Evolutionary conservation across 2,329 filamentous ascomycete genomes (phyloP).

Genomic region (Lachnellula hyalina): DNA sequence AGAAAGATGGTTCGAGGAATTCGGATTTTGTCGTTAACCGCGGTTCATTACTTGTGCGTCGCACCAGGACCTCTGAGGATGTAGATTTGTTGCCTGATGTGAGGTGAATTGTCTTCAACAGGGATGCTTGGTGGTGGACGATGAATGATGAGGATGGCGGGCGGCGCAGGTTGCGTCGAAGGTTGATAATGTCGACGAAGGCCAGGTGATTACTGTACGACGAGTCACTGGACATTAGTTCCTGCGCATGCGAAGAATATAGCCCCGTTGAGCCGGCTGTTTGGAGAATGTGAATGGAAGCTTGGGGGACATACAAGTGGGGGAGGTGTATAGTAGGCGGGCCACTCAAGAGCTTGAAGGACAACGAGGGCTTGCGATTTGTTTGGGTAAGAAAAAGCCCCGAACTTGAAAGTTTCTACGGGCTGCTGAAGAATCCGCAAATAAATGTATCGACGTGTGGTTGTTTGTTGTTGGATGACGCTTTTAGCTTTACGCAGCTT

Average conservation of each 20-base stretch:
- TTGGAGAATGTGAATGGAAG: conserved; percentile 9
- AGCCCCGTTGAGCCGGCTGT: conserved; percentile 17
- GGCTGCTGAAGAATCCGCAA: conserved; percentile 15
- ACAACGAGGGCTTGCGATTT: conserved; percentile 18
- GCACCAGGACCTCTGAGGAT: conserved; percentile 12
- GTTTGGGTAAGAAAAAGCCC: conserved; percentile 15
- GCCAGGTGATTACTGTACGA: conserved; percentile 20
- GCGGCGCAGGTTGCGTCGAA: conserved; percentile 11
- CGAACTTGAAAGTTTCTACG: conserved; percentile 13
- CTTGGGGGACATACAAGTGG: conserved; percentile 20
- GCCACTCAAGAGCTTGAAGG: conserved; percentile 22
- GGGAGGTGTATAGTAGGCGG: conserved; percentile 16
- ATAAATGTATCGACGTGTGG: conserved; percentile 13
- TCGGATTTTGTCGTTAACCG: conserved; percentile 15
- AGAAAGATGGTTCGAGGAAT: conserved; percentile 16
- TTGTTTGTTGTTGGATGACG: conserved; percentile 24
- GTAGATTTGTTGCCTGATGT: conserved; percentile 24
- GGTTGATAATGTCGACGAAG: conserved; percentile 9
- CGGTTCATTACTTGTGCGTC: conserved; percentile 20
- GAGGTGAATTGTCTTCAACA: conserved; percentile 25
- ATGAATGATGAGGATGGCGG: conserved; percentile 13
- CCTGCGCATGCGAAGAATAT: conserved; percentile 15
- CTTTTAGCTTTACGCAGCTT: conserved; percentile 23
- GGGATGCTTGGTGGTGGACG: conserved; percentile 17
- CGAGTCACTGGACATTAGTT: conserved; percentile 25